Evolutionary conservation across 768 basidiomycete species (phyloP).

Genomic region (Auriscalpium vulgare): DNA sequence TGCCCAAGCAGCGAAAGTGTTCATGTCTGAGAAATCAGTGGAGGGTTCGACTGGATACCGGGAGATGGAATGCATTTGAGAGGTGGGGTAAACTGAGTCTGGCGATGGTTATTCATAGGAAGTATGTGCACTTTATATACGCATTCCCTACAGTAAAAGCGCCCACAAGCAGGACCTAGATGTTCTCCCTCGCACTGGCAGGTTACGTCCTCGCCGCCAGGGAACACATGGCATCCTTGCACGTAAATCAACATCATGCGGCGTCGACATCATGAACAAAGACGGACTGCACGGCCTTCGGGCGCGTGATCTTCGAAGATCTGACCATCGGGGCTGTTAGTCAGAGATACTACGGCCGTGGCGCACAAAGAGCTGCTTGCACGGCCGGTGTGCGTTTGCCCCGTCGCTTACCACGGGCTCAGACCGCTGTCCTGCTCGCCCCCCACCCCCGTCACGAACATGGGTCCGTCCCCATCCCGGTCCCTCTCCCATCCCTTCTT

Average conservation of each 20-base stretch:
- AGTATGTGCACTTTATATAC: too few relatives aligned
- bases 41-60: too few relatives aligned
- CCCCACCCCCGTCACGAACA: slow-evolving; percentile 9
- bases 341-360: too few relatives aligned
- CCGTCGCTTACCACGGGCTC: not conserved
- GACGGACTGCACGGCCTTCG: too few relatives aligned
- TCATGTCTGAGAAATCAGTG: too few relatives aligned
- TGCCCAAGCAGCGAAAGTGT: too few relatives aligned
- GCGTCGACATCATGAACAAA: not conserved
- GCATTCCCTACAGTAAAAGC: too few relatives aligned
- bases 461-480: slow-evolving; percentile 5
- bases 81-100: too few relatives aligned
- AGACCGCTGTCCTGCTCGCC: not conserved
- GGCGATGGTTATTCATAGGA: too few relatives aligned
- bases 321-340: not conserved
- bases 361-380: too few relatives aligned
- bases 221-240: not conserved
- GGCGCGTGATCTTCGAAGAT: not conserved
- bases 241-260: not conserved
- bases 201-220: not conserved
- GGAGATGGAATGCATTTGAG: too few relatives aligned
- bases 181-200: not conserved
- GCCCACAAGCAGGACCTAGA: too few relatives aligned
- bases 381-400: not conserved
- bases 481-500: slow-evolving; percentile 22